phyloP scores from a whole-genome alignment of 257 asterid genomes.

The Solanum medicagineum region DNA sequence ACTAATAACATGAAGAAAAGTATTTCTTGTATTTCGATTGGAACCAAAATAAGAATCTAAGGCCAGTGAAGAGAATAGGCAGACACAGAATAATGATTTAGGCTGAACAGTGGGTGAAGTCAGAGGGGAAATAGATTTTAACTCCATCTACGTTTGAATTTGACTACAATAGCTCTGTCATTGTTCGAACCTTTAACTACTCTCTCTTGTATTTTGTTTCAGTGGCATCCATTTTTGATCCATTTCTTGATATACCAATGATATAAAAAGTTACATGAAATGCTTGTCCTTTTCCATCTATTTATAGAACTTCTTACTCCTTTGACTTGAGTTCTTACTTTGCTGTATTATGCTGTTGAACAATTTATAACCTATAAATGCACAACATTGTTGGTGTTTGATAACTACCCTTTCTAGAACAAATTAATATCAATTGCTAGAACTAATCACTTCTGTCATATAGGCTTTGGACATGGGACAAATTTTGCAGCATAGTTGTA shows the following conservation, averaged over 20 bases:
- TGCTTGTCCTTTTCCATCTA: neutral
- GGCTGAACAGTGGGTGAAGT: too few relatives aligned
- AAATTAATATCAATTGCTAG: neutral
- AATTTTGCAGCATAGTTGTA: slow-evolving; percentile 85
- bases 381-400: neutral
- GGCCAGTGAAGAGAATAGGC: too few relatives aligned
- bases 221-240: neutral
- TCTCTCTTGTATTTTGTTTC: too few relatives aligned
- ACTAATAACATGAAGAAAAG: too few relatives aligned
- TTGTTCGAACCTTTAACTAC: too few relatives aligned
- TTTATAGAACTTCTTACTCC: neutral
- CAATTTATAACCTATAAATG: neutral
- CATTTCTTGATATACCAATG: neutral
- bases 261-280: neutral
- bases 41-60: too few relatives aligned
- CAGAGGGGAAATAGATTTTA: too few relatives aligned
- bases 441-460: neutral
- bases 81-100: too few relatives aligned
- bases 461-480: slow-evolving; percentile 92
- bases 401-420: neutral
- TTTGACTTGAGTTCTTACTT: neutral
- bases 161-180: too few relatives aligned
- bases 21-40: too few relatives aligned
- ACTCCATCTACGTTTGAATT: too few relatives aligned
- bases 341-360: neutral